Evolutionary conservation across 768 basidiomycete species (phyloP).

Genomic region (Tephrocybe sp.): DNA sequence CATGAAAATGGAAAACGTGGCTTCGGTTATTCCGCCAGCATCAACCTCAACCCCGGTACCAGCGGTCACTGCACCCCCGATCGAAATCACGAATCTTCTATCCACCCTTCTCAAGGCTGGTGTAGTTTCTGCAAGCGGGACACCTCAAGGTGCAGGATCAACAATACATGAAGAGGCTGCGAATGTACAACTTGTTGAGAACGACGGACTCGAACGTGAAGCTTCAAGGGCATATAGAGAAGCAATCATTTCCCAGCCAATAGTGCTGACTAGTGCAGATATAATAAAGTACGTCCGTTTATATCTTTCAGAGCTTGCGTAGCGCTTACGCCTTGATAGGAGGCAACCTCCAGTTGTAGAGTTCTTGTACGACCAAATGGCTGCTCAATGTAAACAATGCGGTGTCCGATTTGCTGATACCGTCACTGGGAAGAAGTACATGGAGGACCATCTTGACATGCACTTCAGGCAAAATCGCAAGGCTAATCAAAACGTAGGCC

Average conservation of each 20-base stretch:
- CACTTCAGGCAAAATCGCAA: slow-evolving; percentile 94
- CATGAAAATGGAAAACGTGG: slow-evolving; percentile 20
- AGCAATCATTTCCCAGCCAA: slow-evolving; percentile 55
- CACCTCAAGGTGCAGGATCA: slow-evolving; percentile 50
- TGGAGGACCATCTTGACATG: slow-evolving; percentile 93
- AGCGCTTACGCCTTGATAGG: slow-evolving; percentile 31
- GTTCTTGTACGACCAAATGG: slow-evolving; percentile 73
- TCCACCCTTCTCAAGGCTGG: slow-evolving; percentile 80
- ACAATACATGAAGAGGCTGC: slow-evolving; percentile 38
- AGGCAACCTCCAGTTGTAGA: slow-evolving; percentile 59
- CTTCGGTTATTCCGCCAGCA: slow-evolving; percentile 12
- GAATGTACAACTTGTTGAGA: slow-evolving; percentile 22
- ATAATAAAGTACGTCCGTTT: slow-evolving; percentile 59
- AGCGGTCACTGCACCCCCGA: slow-evolving; percentile 29
- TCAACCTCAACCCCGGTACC: slow-evolving; percentile 30
- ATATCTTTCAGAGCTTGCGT: neutral
- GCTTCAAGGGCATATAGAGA: slow-evolving; percentile 59
- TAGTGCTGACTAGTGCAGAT: slow-evolving; percentile 67
- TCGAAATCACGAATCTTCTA: slow-evolving; percentile 57
- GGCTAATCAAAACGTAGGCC: slow-evolving; percentile 71
- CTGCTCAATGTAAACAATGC: slow-evolving; percentile 92
- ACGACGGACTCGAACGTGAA: slow-evolving; percentile 43
- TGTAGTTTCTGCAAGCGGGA: slow-evolving; percentile 57
- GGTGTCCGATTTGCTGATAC: slow-evolving; percentile 83
- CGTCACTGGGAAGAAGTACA: slow-evolving; percentile 64